phyloP scores from a whole-genome alignment of 129 eudicot species.

The Oenanthe sinensis region DNA sequence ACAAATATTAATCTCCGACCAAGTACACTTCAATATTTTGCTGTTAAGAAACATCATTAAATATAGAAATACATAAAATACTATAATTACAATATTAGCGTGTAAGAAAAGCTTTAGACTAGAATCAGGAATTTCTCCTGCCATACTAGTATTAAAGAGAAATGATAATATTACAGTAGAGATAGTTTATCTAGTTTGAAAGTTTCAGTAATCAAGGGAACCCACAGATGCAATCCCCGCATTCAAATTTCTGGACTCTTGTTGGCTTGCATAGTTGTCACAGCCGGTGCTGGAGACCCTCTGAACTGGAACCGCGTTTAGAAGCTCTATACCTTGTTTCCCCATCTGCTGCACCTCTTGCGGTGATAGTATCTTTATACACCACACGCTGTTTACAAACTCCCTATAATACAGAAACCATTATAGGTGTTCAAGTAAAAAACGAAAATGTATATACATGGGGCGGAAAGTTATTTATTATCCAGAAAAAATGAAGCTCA shows the following conservation, averaged over 20 bases:
- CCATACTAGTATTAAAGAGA: conserved; percentile 3
- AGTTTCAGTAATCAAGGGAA: conserved; percentile 54
- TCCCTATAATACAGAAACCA: conserved; percentile 39
- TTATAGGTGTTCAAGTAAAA: background rate
- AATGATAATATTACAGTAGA: conserved; percentile 20
- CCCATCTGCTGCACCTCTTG: conserved; percentile 91
- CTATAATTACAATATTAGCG: conserved; percentile 33
- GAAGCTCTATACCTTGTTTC: conserved; percentile 64
- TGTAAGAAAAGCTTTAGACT: conserved; percentile 16
- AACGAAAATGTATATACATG: background rate
- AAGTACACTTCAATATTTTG: background rate
- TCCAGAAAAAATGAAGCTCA: background rate
- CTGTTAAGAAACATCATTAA: background rate
- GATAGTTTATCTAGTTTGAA: conserved; percentile 6
- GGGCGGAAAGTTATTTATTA: background rate
- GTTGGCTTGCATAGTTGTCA: conserved; percentile 34
- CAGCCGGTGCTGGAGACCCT: conserved; percentile 34
- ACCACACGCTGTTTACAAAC: conserved; percentile 77
- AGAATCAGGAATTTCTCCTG: conserved; percentile 20
- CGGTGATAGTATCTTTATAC: conserved; percentile 79
- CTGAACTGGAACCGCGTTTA: conserved; percentile 38
- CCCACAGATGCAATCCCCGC: conserved; percentile 62
- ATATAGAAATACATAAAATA: background rate
- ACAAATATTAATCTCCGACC: conserved; percentile 9
- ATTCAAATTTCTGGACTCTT: conserved; percentile 41